These are phyloP conservation scores for Sporormia fimetaria DNA, from an alignment of 495 filamentous ascomycete genomes.

Conservation along the genomic window DNA sequence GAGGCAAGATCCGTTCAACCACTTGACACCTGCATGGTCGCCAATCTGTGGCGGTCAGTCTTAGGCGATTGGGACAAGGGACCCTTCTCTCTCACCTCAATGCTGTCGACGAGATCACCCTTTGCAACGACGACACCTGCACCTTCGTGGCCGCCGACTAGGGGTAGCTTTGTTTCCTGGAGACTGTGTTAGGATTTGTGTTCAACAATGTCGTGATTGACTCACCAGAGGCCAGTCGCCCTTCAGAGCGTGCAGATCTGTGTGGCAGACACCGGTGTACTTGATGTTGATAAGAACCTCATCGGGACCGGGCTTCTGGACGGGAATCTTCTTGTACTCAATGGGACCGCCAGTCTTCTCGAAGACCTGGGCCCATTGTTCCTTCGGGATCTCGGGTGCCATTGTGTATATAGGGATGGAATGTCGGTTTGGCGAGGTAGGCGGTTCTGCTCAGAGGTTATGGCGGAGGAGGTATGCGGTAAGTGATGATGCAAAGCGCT, in stretches of 20 bases:
- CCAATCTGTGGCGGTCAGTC: constrained; percentile 34
- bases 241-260: constrained; percentile 64
- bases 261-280: constrained; percentile 90
- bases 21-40: constrained; percentile 78
- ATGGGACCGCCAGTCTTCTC: constrained; percentile 64
- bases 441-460: constrained; percentile 1
- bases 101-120: constrained; percentile 58
- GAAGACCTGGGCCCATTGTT: constrained; percentile 80
- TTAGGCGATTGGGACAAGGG: not conserved
- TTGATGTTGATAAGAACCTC: constrained; percentile 87
- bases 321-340: constrained; percentile 72
- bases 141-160: constrained; percentile 91
- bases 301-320: constrained; percentile 66
- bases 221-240: constrained; percentile 70
- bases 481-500: not conserved
- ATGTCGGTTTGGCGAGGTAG: constrained; percentile 17
- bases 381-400: constrained; percentile 46
- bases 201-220: not conserved
- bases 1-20: constrained; percentile 77
- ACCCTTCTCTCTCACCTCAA: constrained; percentile 41
- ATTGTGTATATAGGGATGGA: constrained; percentile 17
- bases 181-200: not conserved
- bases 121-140: constrained; percentile 75
- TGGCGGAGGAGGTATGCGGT: not conserved
- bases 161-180: constrained; percentile 53